phyloP scores from a whole-genome alignment of 805 yeast species.

The Candida montana region DNA sequence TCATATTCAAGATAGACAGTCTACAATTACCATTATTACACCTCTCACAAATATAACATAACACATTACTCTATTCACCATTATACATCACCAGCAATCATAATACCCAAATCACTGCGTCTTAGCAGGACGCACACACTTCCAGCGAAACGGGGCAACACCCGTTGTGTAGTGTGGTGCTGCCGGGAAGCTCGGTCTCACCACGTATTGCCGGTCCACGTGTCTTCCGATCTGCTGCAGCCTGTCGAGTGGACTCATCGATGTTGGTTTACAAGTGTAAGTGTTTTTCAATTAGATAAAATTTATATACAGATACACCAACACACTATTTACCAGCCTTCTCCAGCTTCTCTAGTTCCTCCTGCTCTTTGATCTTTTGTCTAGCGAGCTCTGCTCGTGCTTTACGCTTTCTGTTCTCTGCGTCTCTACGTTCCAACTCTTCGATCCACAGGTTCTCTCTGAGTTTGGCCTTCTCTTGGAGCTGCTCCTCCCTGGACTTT shows the following conservation, averaged over 20 bases:
- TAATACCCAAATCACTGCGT: no score
- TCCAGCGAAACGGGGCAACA: background rate
- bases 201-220: background rate
- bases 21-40: no score
- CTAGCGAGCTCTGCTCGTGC: constrained; percentile 61
- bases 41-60: no score
- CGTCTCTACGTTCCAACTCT: constrained; percentile 83
- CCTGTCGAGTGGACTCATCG: constrained; percentile 10
- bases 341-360: constrained; percentile 31
- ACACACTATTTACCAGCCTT: no score
- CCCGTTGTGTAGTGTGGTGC: constrained; percentile 6
- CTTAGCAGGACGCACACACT: no score
- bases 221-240: constrained; percentile 7
- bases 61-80: no score
- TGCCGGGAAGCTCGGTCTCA: constrained; percentile 7
- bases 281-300: background rate
- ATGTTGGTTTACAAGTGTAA: background rate
- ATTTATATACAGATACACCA: no score
- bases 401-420: constrained; percentile 60
- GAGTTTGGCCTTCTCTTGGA: constrained; percentile 73
- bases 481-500: constrained; percentile 54
- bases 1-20: no score
- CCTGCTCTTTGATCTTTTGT: constrained; percentile 34
- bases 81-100: no score
- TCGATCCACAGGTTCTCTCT: constrained; percentile 88